Evolutionary conservation across 169 alveolate species (phyloP).

Genomic region (Besnoitia besnoiti): DNA sequence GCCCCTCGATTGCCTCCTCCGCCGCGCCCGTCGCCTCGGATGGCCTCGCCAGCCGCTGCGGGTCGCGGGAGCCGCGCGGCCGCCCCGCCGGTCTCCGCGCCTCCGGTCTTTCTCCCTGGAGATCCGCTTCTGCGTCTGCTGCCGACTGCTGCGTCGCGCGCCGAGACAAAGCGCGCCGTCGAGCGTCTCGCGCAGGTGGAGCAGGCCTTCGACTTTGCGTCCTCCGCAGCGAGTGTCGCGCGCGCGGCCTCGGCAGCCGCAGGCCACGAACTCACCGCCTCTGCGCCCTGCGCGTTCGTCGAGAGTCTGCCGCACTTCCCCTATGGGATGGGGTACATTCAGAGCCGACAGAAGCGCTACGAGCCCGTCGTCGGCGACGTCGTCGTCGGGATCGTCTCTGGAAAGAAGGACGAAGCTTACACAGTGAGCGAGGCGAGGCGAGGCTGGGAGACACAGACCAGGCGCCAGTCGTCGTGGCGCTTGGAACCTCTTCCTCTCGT

Average conservation of each 20-base stretch:
- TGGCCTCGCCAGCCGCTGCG: background rate
- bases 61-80: background rate
- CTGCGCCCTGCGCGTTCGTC: background rate
- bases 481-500: too few relatives aligned
- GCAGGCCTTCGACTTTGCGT: background rate
- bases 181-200: background rate
- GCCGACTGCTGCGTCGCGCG: background rate
- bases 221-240: background rate
- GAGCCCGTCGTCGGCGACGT: conserved; percentile 54
- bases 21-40: background rate
- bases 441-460: background rate
- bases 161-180: background rate
- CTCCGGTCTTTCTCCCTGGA: conserved; percentile 6
- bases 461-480: background rate
- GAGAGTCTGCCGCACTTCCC: background rate
- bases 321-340: background rate
- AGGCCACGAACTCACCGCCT: background rate
- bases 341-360: conserved; percentile 34
- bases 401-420: conserved; percentile 44
- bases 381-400: conserved; percentile 53
- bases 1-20: background rate
- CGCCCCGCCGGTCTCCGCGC: background rate
- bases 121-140: background rate
- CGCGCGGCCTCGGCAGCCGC: background rate
- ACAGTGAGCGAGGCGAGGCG: conserved; percentile 14